Percentiles rank a stretch among this genome's conserved stretches.
Evolutionary conservation across 768 basidiomycete species (phyloP).

Genomic region (Lactarius vividus): DNA sequence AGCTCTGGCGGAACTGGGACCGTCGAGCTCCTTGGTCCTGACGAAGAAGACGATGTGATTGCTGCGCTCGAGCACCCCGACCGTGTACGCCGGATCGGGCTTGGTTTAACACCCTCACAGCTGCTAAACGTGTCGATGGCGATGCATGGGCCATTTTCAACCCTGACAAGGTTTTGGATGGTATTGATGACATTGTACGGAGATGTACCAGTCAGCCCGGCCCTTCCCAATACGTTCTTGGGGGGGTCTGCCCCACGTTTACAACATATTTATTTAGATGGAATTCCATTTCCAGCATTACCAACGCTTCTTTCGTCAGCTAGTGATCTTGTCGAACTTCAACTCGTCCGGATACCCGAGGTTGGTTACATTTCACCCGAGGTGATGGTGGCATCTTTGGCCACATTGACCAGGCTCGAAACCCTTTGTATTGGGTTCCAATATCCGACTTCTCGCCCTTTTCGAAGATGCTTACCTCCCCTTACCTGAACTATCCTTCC

Average conservation of each 20-base stretch:
- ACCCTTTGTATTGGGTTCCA: not conserved
- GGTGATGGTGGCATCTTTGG: not conserved
- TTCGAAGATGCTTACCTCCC: not conserved
- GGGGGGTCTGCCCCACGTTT: not conserved
- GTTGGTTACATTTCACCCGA: not conserved
- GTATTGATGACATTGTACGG: too few relatives aligned
- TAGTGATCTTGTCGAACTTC: not conserved
- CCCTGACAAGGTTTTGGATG: too few relatives aligned
- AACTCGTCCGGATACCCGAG: not conserved
- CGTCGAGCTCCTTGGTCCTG: too few relatives aligned
- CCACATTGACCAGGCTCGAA: not conserved
- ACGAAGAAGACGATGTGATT: too few relatives aligned
- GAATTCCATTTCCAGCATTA: not conserved
- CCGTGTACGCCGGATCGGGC: too few relatives aligned
- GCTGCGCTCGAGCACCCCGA: too few relatives aligned
- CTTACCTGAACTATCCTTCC: not conserved
- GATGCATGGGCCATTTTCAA: too few relatives aligned
- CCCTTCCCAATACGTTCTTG: not conserved
- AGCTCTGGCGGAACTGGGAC: too few relatives aligned
- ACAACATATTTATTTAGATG: not conserved
- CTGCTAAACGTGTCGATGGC: too few relatives aligned
- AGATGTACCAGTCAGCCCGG: too few relatives aligned
- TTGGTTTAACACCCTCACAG: too few relatives aligned
- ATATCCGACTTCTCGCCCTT: not conserved
- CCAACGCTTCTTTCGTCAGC: not conserved